Evolutionary conservation across 2,329 filamentous ascomycete species (phyloP).

Genomic region (Xylaria sp.): DNA sequence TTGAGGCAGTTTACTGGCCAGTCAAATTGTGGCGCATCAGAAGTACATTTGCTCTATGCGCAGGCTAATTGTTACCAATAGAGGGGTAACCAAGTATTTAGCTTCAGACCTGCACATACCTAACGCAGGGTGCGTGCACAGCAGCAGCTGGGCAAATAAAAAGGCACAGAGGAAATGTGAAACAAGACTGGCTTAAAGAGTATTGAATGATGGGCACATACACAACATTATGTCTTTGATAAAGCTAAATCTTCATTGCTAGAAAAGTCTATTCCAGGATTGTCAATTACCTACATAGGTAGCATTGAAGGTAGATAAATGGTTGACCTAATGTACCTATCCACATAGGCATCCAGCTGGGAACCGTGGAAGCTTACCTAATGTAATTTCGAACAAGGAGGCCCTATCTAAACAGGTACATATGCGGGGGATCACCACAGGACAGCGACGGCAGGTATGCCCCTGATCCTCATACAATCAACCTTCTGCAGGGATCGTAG

Average conservation of each 20-base stretch:
- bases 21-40: background rate
- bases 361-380: background rate
- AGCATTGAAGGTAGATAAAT: no score
- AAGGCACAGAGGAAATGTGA: background rate
- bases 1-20: background rate
- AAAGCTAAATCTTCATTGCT: no score
- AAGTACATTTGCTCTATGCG: no score
- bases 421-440: slow-evolving; percentile 24
- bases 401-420: background rate
- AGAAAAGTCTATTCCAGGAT: no score
- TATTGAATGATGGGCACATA: no score
- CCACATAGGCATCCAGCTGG: no score
- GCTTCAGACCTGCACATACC: background rate
- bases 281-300: no score
- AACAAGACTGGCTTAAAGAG: background rate
- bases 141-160: background rate
- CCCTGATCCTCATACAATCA: slow-evolving; percentile 21
- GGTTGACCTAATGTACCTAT: no score
- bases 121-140: background rate
- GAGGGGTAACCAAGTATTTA: background rate
- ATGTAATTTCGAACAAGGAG: background rate
- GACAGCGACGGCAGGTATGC: slow-evolving; percentile 2
- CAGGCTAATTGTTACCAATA: background rate
- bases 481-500: slow-evolving; percentile 26
- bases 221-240: no score